These are phyloP conservation scores for Trichoderma sp. DNA, from an alignment of 2,329 filamentous ascomycete species.

Conservation along the genomic window DNA sequence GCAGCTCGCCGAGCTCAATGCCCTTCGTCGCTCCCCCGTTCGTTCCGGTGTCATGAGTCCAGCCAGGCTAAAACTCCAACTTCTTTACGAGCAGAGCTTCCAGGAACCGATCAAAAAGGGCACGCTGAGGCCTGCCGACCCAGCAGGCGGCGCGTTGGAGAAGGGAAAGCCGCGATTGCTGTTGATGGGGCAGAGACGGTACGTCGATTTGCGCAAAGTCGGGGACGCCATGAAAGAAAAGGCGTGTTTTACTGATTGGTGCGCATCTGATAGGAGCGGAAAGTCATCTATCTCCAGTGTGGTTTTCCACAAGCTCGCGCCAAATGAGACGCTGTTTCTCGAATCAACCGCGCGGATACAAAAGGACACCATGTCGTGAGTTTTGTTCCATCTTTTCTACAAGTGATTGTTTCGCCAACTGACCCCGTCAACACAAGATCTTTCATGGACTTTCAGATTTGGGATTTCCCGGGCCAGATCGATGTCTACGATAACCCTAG, in stretches of 20 bases:
- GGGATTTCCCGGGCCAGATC: constrained; percentile 95
- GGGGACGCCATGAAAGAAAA: neutral
- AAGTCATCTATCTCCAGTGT: constrained; percentile 99
- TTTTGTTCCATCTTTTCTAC: constrained; percentile 26
- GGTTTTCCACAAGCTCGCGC: constrained; percentile 97
- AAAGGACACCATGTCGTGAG: constrained; percentile 92
- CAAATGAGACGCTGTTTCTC: constrained; percentile 91
- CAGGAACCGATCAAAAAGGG: constrained; percentile 53
- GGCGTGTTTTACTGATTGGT: neutral
- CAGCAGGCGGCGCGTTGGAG: constrained; percentile 48
- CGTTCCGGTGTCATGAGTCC: constrained; percentile 49
- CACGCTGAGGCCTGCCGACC: constrained; percentile 48
- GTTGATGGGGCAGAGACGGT: constrained; percentile 95
- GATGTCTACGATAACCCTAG: constrained; percentile 83
- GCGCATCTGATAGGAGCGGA: constrained; percentile 68
- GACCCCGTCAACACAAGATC: constrained; percentile 58
- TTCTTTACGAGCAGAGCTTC: constrained; percentile 63
- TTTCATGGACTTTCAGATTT: constrained; percentile 99
- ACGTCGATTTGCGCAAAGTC: constrained; percentile 29
- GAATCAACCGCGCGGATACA: constrained; percentile 94
- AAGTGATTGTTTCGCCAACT: neutral
- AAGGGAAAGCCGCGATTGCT: constrained; percentile 81
- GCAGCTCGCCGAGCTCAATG: constrained; percentile 32
- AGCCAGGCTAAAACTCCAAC: constrained; percentile 64
- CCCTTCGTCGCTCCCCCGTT: constrained; percentile 35